Base-by-base conservation (phyloP, 176 grass and related monocot genomes). In the Cocos nucifera region DNA sequence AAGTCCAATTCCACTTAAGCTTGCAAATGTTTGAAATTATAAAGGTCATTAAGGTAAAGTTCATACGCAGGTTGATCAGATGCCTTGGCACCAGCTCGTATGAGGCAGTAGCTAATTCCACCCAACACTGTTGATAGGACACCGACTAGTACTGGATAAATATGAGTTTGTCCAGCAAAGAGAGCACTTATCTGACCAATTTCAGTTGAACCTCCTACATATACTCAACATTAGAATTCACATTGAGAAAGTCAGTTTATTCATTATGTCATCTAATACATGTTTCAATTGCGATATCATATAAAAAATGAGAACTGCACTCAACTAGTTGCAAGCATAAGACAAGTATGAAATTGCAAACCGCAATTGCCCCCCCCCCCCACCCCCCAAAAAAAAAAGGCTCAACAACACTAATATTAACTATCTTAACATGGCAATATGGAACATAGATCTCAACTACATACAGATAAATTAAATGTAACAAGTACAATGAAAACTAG, bases 1-100 rank as follows among this genome's bases (percentile, higher is more conserved):
- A 39, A 39, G 35, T 12, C 35, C 9, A 39, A 19, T 67, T 54
- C 53, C 17, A 19, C 6, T 2, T 17, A 19, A 19, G 53, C 17
- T 20, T 21, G 19, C 5, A 4, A 44, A 10, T 12, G n/a, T 19
- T 16, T 35, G 28, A 56, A 55, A 35, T 19, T 39, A 17, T 28
- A 55, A 15, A 19, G 2, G 8, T 56, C 28, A 39, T 5, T 19
- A 44, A 68, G 18, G 65, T 4, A 48, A 17, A 56, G 55, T 22
- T 32, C 67, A 54, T 72, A 72, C 69, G 22, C 26, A 35, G 69
- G 69, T 44, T 72, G 69, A 62, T 72, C 57, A 39, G 58, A 17
- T 62, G 69, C 57, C 24, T 32, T 54, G 17, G 69, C 58, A 53
- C 58, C 25, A 61, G 49, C 48, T 61, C 69, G 58, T 39, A 72